These are phyloP conservation scores for Whalleya microplaca DNA, from an alignment of 2,329 filamentous ascomycete species.

Conservation along the genomic window DNA sequence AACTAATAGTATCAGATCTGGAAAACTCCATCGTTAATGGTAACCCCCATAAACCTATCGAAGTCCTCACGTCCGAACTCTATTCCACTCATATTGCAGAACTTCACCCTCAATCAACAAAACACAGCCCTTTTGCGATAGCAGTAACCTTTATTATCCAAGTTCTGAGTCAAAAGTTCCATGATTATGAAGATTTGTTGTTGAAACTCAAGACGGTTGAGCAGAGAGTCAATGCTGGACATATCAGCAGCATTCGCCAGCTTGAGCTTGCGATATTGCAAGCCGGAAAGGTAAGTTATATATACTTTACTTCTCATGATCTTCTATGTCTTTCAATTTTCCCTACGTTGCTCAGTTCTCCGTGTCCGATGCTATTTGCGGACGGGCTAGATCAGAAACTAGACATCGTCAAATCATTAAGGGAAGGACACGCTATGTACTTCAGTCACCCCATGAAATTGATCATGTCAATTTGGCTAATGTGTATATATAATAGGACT, in stretches of 20 bases:
- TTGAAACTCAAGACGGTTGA: constrained; percentile 41
- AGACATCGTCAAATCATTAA: not conserved
- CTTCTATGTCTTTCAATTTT: not conserved
- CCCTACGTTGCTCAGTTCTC: no score
- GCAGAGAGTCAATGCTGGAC: constrained; percentile 41
- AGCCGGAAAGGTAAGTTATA: constrained; percentile 50
- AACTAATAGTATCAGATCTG: constrained; percentile 44
- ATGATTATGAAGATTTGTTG: constrained; percentile 36
- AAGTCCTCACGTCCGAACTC: constrained; percentile 46
- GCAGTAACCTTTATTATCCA: constrained; percentile 43
- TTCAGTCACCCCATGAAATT: not conserved
- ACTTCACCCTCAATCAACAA: constrained; percentile 27
- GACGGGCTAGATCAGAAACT: no score
- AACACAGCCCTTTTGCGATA: constrained; percentile 40
- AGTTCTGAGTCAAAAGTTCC: constrained; percentile 41
- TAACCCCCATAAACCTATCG: constrained; percentile 33
- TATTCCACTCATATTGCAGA: constrained; percentile 47
- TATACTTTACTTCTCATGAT: not conserved
- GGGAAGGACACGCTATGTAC: not conserved
- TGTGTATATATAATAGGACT: constrained; percentile 39
- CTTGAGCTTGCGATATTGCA: constrained; percentile 57
- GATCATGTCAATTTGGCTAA: constrained; percentile 9
- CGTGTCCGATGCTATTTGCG: no score
- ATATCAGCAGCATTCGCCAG: constrained; percentile 47
- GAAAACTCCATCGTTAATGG: constrained; percentile 48